Evolutionary conservation across 768 basidiomycete genomes (phyloP), one percentile per base, ranked within the genome.

Genomic region (Clitopilus hobsonii): DNA sequence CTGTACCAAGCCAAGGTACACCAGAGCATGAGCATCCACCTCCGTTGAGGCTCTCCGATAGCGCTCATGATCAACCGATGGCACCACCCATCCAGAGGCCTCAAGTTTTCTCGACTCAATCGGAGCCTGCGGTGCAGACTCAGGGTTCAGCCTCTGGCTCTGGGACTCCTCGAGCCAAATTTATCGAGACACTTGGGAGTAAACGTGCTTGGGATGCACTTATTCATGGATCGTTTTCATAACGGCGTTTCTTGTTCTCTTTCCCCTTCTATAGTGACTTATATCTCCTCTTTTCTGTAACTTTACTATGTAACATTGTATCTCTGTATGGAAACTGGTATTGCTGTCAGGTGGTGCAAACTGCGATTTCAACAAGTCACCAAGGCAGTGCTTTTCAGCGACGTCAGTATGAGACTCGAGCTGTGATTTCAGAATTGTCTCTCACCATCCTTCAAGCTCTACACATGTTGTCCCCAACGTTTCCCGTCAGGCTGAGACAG

Each of bases 141-240:
- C 57, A 61, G n/a, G 55, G 56, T 53, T 59, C 63, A n/a, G n/a
- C 55, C 36, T 47, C 56, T 48, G 60, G 49, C 30, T 52, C 63
- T 13, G 54, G 61, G 24, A 32, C 56, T 30, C 73, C 76, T 14
- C 73, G 74, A 51, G 69, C 76, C 51, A 80, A 75, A 63, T 81
- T 84, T 60, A 63, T 86, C 57, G 73, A 81, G 65, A 80, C 82
- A 49, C 67, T 86, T 55, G 79, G 82, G 65, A 74, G 74, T 23
- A 84, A 85, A 70, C 80, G 80, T 54, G 81, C 83, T 14, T 86
- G 83, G 83, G 85, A 86, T 56, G 83, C 83, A 2, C 68, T 86
- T 55, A 81, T 86, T 41, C 85, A 86, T 63, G 85, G 85, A 27
- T 81, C 82, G 28, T 85, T 82, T 64, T 78, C 83, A n/a, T 84